These are phyloP conservation scores for Cyclotella choctawhatcheeana DNA, from an alignment of 108 stramenopile genomes.

Conservation along the genomic window DNA sequence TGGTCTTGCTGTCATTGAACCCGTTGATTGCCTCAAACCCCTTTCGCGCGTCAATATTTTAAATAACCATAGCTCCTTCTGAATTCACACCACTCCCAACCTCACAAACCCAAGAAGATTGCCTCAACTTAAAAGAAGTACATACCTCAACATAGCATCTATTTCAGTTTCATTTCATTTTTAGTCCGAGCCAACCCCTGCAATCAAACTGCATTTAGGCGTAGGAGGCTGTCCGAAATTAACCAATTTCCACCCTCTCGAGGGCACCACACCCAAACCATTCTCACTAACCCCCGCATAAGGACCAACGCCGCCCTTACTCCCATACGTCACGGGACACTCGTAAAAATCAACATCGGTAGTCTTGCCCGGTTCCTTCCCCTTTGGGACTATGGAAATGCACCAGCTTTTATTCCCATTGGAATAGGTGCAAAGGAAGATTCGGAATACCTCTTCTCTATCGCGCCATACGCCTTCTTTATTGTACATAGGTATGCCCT, in stretches of 20 bases:
- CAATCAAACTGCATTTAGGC: constrained; percentile 46
- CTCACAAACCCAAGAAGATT: no score
- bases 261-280: constrained; percentile 37
- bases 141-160: no score
- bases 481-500: constrained; percentile 68
- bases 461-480: constrained; percentile 63
- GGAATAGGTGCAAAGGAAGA: constrained; percentile 85
- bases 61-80: no score
- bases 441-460: constrained; percentile 45
- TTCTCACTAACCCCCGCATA: constrained; percentile 23
- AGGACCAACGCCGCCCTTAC: constrained; percentile 5
- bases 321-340: constrained; percentile 46
- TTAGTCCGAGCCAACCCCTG: constrained; percentile 14
- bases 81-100: no score
- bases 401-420: constrained; percentile 90
- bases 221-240: constrained; percentile 50
- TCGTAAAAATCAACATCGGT: constrained; percentile 89
- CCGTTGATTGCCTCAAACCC: no score
- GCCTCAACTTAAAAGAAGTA: no score
- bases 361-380: constrained; percentile 76
- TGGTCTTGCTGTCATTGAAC: no score
- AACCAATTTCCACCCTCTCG: constrained; percentile 46
- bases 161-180: not conserved
- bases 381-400: constrained; percentile 83
- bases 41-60: no score